Percentiles rank a stretch among this genome's conserved stretches.
Conservation (phyloP, 2,329 filamentous ascomycete genomes). For the Domatiomyces globalis region DNA sequence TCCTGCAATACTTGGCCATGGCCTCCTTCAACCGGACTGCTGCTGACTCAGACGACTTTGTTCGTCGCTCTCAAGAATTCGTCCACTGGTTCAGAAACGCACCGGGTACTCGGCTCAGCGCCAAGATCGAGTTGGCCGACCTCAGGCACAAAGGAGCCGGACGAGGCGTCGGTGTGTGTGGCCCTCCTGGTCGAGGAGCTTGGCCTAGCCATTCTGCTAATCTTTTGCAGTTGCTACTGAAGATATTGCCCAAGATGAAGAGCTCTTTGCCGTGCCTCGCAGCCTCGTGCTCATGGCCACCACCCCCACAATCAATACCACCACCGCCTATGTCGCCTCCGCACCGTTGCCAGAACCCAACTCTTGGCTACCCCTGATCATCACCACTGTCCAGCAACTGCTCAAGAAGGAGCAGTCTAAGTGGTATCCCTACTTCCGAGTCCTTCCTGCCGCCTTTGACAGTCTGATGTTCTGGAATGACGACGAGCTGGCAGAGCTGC, state of each 20-base stretch:
- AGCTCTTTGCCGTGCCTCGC: slow-evolving; percentile 68
- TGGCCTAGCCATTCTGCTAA: not conserved
- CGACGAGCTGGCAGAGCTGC: slow-evolving; percentile 55
- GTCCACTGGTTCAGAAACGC: slow-evolving; percentile 41
- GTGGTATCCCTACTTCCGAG: slow-evolving; percentile 66
- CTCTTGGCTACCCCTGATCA: slow-evolving; percentile 48
- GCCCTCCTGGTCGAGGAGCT: slow-evolving; percentile 13
- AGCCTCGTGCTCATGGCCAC: slow-evolving; percentile 54
- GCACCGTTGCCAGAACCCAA: slow-evolving; percentile 17
- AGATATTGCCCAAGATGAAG: slow-evolving; percentile 59
- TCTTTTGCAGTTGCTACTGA: slow-evolving; percentile 41
- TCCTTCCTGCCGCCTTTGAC: slow-evolving; percentile 59
- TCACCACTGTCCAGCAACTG: slow-evolving; percentile 67
- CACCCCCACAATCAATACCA: slow-evolving; percentile 43
- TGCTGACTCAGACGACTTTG: slow-evolving; percentile 24
- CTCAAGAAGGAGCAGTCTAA: slow-evolving; percentile 44
- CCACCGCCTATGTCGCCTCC: slow-evolving; percentile 33
- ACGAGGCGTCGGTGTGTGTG: slow-evolving; percentile 44
- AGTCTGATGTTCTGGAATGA: slow-evolving; percentile 82
- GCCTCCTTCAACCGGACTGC: not conserved
- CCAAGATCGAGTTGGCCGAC: slow-evolving; percentile 46
- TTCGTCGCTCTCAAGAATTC: slow-evolving; percentile 38
- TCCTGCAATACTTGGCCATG: not conserved
- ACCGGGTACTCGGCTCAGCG: slow-evolving; percentile 40
- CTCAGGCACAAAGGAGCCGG: slow-evolving; percentile 42